Conservation (phyloP, 164 flowering plant genomes). For the Taxillus chinensis region DNA sequence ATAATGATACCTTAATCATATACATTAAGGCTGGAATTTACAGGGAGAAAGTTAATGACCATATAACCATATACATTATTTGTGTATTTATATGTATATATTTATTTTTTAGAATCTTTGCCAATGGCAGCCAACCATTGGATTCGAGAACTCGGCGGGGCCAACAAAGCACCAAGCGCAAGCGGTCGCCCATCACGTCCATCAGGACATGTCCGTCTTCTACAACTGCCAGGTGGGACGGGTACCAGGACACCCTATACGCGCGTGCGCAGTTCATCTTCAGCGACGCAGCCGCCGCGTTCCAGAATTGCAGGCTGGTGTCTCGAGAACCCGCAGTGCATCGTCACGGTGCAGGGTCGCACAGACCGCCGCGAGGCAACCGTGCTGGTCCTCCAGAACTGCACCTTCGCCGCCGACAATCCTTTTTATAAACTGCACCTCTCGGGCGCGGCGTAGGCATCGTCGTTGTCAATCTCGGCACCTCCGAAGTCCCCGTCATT, state of each 20-base stretch:
- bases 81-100: no score
- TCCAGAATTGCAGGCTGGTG: constrained; percentile 62
- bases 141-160: constrained; percentile 78
- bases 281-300: constrained; percentile 47
- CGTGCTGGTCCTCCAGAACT: constrained; percentile 41
- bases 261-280: constrained; percentile 58
- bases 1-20: constrained; percentile 32
- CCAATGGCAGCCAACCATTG: constrained; percentile 44
- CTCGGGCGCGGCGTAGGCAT: no score
- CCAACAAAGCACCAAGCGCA: constrained; percentile 51
- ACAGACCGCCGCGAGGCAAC: constrained; percentile 19
- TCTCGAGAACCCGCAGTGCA: constrained; percentile 28
- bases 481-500: no score
- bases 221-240: constrained; percentile 63
- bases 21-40: constrained; percentile 65
- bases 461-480: no score
- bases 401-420: constrained; percentile 31
- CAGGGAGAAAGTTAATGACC: constrained; percentile 33
- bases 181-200: constrained; percentile 64
- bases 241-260: constrained; percentile 72
- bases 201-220: constrained; percentile 44
- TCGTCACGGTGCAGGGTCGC: constrained; percentile 55
- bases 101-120: no score
- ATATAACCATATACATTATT: no score
- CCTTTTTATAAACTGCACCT: constrained; percentile 3